Conservation (phyloP, 306 rosid species). For the Abrus pulchellus region DNA sequence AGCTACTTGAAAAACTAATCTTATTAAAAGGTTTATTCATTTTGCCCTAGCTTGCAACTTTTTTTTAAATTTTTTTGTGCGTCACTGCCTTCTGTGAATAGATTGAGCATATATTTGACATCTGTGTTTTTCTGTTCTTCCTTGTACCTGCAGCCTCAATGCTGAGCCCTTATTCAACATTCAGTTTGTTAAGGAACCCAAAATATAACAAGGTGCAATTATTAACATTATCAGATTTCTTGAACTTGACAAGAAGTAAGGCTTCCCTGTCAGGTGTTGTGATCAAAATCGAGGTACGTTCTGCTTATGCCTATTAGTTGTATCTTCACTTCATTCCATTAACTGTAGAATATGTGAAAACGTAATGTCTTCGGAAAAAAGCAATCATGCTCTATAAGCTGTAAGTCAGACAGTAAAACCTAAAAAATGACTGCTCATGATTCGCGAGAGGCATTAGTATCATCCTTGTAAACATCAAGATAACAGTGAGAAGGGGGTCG, state of each 20-base stretch:
- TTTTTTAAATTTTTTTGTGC: background rate
- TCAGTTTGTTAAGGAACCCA: slow-evolving; percentile 59
- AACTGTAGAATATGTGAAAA: slow-evolving; percentile 5
- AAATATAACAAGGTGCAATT: slow-evolving; percentile 50
- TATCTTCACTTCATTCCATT: slow-evolving; percentile 11
- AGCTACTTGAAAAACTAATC: background rate
- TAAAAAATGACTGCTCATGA: background rate
- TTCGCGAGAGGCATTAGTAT: no score
- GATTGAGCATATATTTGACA: slow-evolving; percentile 35
- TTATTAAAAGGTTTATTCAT: background rate
- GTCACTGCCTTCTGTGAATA: background rate
- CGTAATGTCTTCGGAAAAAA: background rate
- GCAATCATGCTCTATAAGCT: slow-evolving; percentile 3
- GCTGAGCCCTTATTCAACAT: slow-evolving; percentile 51
- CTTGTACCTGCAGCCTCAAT: slow-evolving; percentile 67
- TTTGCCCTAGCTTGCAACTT: slow-evolving; percentile 7
- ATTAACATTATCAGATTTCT: slow-evolving; percentile 67
- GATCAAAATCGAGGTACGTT: slow-evolving; percentile 77
- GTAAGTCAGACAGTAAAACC: background rate
- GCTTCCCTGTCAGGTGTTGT: slow-evolving; percentile 69
- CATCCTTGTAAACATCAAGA: no score
- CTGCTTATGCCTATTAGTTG: slow-evolving; percentile 30
- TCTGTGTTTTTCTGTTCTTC: slow-evolving; percentile 33
- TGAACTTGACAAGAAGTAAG: slow-evolving; percentile 68
- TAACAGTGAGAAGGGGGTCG: no score